Base-by-base conservation (phyloP, 179 eudicot genomes). In the Vitellaria paradoxa region DNA sequence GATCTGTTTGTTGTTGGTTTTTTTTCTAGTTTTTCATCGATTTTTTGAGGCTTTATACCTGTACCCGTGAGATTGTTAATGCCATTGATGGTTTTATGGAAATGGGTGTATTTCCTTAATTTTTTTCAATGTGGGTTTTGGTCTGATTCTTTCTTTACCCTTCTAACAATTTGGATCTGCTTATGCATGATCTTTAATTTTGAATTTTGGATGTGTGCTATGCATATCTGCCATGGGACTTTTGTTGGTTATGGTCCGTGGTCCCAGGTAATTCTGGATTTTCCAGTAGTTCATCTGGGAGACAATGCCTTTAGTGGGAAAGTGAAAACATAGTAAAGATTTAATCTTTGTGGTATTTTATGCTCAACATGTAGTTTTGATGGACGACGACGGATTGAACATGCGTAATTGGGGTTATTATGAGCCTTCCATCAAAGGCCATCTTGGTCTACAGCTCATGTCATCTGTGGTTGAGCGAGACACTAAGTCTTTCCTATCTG, bases 401-500 rank as follows among this genome's bases (percentile, higher is more conserved):
- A 86, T 88, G 77, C 86, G 87, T n/a, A 87, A 90, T 80, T 90
- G 92, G 92, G 90, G 92, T 50, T 90, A 89, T 81, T 90, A 87
- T 76, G 94, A 90, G 3, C 75, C 84, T n/a, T 77, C 87, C 10
- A 77, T 83, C 42, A 87, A 82, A 79, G 82, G 81, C 45, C 79
- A 84, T 85, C 88, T 88, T 13, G 86, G 87, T 61, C 76, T 90
- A 76, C 89, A 90, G 88, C 85, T 88, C 61, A 84, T 88, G 88
- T 66, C 89, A 2, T 84, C 67, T 72, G 78, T 85, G 84, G 80
- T 77, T 5, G 93, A 90, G 18, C 82, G 82, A 64, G 77, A 72
- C 77, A 69, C 79, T 1, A 90, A 87, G 71, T 86, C 89, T 2
- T 66, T 90, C 42, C 72, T 85, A 0, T 86, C 89, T 7, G 82